Conservation (phyloP, 345 rosid genomes). For the Eucalyptus erythrocorys region DNA sequence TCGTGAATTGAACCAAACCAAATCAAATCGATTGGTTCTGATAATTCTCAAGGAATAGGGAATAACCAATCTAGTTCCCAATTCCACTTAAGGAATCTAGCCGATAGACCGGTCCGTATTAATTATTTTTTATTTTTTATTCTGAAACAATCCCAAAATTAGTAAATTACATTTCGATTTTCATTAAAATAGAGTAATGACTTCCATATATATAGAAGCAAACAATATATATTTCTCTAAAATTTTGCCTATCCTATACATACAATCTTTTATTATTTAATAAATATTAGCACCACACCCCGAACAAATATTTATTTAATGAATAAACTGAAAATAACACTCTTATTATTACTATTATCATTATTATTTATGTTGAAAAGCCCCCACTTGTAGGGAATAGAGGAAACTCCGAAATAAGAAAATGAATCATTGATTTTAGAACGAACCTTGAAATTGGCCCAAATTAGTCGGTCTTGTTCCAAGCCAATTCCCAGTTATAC, state of each 20-base stretch:
- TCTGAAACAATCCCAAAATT: not conserved
- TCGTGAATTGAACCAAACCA: not conserved
- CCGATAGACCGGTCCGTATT: fast-evolving
- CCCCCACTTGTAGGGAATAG: not conserved
- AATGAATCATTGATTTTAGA: fast-evolving
- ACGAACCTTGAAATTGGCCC: fast-evolving
- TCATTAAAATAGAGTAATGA: not conserved
- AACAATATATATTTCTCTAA: not conserved
- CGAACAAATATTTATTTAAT: not conserved
- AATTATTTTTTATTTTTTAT: not conserved
- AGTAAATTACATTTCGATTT: not conserved
- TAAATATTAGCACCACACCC: not conserved
- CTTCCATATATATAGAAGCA: not conserved
- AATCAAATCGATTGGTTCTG: fast-evolving
- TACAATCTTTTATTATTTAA: not conserved
- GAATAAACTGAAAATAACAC: not conserved
- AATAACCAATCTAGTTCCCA: fast-evolving
- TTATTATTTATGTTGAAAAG: not conserved
- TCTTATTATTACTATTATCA: not conserved
- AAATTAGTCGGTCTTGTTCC: fast-evolving
- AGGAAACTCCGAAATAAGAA: not conserved
- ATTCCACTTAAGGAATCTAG: fast-evolving
- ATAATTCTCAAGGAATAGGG: not conserved
- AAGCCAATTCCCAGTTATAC: fast-evolving
- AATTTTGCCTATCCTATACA: not conserved